Evolutionary conservation across 805 yeast species (phyloP), one percentile per base, ranked within the genome.

Genomic region (Isabelozyma heimii): DNA sequence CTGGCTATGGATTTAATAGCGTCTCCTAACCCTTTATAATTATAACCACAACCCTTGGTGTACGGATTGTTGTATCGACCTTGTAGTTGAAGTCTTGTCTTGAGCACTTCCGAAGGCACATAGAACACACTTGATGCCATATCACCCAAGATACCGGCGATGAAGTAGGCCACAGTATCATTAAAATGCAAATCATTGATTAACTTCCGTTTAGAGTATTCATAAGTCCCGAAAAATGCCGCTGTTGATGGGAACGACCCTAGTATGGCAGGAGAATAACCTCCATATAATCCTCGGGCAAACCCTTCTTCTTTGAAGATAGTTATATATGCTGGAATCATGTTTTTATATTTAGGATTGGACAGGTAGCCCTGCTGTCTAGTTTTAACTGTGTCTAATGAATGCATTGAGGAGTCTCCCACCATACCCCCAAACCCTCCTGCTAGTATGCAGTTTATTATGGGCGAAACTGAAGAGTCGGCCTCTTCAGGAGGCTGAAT

Each of bases 201-300:
- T 70, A 91, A 67, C 37, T 67, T 66, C 45, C 97, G 75, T 66
- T 94, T 94, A 14, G 89, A 75, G 24, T 72, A 77, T 62, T 94
- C 99, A 67, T 94, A 94, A 1, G 97, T 84, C 2, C 91, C 89
- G 63, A 94, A 94, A 65, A 94, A 94, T n/a, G 91, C 80, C 16
- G 95, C 91, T 1, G 98, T 92, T 37, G 94, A 87, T 5, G 99
- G 99, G 53, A 94, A 82, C 0, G 95, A 87, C 0, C 99, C 99
- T 27, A 89, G 63, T 75, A 91, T 80, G 0, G 97, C 97, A 1
- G 98, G 97, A 13, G 83, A 69, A 67, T 91, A 91, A 1, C 99
- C 99, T 15, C 97, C 86, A 62, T 94, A 94, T 5, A 94, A 70
- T 0, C 99, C 99, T 50, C 85, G 78, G 44, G 79, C 65, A 8